These are phyloP conservation scores for Fusarium newnesense DNA, from an alignment of 2,329 filamentous ascomycete genomes.

Conservation along the genomic window DNA sequence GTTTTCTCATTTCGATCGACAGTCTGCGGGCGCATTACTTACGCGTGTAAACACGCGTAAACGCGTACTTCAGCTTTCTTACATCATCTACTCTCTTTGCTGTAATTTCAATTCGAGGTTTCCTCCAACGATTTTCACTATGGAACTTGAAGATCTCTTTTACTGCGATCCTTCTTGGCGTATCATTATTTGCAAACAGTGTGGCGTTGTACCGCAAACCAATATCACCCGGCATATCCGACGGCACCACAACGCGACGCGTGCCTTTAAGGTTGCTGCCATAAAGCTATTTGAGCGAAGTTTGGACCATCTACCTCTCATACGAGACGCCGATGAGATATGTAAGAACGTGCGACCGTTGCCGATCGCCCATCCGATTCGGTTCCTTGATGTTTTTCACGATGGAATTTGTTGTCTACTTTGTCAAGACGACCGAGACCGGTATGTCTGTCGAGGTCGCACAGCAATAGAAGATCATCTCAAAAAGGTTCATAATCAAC, in stretches of 20 bases:
- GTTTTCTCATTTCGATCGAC: not conserved
- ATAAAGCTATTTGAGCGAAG: not conserved
- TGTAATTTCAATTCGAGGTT: not conserved
- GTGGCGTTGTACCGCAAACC: no score
- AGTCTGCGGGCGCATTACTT: not conserved
- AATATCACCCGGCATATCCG: no score
- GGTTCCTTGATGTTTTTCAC: not conserved
- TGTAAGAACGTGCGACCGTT: not conserved
- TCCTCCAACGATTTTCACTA: not conserved
- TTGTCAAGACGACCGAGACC: not conserved
- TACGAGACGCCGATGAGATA: not conserved
- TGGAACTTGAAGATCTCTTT: not conserved
- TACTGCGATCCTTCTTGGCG: not conserved
- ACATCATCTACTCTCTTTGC: not conserved
- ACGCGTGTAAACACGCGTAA: not conserved
- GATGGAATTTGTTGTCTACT: not conserved
- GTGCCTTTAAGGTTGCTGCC: not conserved
- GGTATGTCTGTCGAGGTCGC: not conserved
- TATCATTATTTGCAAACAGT: not conserved
- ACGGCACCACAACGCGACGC: not conserved
- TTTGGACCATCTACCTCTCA: not conserved
- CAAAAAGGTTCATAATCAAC: not conserved
- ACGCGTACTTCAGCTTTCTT: not conserved
- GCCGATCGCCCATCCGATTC: not conserved
- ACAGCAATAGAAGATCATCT: not conserved